Evolutionary conservation across 2,329 filamentous ascomycete genomes (phyloP).

Genomic region (Phialemonium atrogriseum): DNA sequence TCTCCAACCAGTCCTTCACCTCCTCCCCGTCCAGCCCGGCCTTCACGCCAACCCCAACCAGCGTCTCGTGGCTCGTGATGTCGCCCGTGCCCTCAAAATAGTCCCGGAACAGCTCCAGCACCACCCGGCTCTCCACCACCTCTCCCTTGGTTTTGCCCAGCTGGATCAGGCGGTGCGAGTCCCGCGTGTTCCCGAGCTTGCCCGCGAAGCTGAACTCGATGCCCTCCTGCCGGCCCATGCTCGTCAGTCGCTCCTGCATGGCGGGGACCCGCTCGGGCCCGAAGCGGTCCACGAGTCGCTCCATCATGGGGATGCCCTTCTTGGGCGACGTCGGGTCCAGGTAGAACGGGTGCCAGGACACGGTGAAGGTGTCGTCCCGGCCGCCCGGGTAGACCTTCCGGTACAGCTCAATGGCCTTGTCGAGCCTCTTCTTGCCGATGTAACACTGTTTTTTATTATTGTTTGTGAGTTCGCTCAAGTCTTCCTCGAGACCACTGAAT

Average conservation of each 20-base stretch:
- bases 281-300: constrained; percentile 55
- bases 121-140: constrained; percentile 49
- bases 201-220: constrained; percentile 68
- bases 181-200: constrained; percentile 66
- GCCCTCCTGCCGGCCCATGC: constrained; percentile 57
- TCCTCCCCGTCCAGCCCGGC: constrained; percentile 45
- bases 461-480: constrained; percentile 7
- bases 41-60: constrained; percentile 42
- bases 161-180: constrained; percentile 71
- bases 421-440: constrained; percentile 68
- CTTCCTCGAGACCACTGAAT: neutral
- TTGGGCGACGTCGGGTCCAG: constrained; percentile 58
- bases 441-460: constrained; percentile 50
- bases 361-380: constrained; percentile 58
- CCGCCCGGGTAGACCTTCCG: constrained; percentile 51
- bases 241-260: constrained; percentile 25
- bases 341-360: constrained; percentile 74
- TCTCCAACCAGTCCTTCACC: constrained; percentile 44
- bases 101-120: constrained; percentile 54
- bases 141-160: constrained; percentile 46
- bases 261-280: constrained; percentile 44
- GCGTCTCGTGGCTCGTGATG: constrained; percentile 47
- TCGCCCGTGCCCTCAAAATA: constrained; percentile 60
- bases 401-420: constrained; percentile 61
- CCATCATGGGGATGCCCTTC: constrained; percentile 33